These are phyloP conservation scores for Ganoderma meredithae DNA, from an alignment of 1,284 basidiomycete species.

Conservation along the genomic window DNA sequence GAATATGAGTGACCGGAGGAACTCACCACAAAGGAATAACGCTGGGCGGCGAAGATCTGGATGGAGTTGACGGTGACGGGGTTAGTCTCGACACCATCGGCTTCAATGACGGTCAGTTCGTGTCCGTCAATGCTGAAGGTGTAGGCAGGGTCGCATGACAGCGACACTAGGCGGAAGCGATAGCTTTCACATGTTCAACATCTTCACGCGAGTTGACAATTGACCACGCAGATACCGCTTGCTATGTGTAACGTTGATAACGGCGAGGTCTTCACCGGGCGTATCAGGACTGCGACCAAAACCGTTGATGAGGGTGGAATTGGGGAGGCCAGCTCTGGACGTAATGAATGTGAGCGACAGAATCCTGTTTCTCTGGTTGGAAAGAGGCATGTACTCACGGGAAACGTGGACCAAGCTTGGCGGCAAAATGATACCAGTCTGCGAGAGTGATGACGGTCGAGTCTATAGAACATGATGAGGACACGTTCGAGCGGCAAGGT, in stretches of 20 bases:
- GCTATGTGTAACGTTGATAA: conserved; percentile 39
- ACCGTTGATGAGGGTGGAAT: conserved; percentile 58
- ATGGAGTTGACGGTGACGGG: conserved; percentile 41
- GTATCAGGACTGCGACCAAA: conserved; percentile 41
- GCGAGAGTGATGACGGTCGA: conserved; percentile 31
- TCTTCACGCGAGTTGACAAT: neutral
- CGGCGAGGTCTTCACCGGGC: conserved; percentile 35
- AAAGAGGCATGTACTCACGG: conserved; percentile 12
- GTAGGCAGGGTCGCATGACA: conserved; percentile 43
- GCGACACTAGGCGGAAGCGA: conserved; percentile 54
- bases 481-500: neutral
- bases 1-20: no score
- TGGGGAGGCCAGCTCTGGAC: neutral
- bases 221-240: conserved; percentile 39
- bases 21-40: conserved; percentile 36
- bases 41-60: conserved; percentile 45
- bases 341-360: neutral
- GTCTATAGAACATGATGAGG: conserved; percentile 14
- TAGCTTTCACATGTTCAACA: conserved; percentile 30
- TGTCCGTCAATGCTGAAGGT: conserved; percentile 44
- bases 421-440: conserved; percentile 32
- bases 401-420: conserved; percentile 10
- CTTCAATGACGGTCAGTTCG: conserved; percentile 43
- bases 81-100: conserved; percentile 40
- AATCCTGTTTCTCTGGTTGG: neutral